phyloP scores from a whole-genome alignment of 768 basidiomycete genomes.

The Coprinopsis sp. region DNA sequence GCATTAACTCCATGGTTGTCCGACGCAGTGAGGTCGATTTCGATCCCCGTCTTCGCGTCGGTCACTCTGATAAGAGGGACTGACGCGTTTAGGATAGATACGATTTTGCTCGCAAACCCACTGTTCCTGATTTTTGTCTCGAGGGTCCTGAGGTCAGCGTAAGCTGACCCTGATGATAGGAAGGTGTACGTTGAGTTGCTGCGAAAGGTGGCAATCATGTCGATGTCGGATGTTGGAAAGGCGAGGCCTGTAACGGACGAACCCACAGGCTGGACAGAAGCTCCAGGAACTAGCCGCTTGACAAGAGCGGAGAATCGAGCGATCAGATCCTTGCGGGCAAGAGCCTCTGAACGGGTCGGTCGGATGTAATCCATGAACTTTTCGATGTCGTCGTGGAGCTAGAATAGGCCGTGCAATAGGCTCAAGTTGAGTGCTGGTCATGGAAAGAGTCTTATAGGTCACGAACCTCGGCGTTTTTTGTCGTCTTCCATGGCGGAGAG shows the following conservation, averaged over 20 bases:
- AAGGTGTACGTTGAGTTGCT: neutral
- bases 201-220: slow-evolving; percentile 18
- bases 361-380: slow-evolving; percentile 20
- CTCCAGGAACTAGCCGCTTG: slow-evolving; percentile 9
- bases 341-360: slow-evolving; percentile 16
- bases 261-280: slow-evolving; percentile 17
- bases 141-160: neutral
- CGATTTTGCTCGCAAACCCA: slow-evolving; percentile 19
- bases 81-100: slow-evolving; percentile 13
- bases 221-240: slow-evolving; percentile 24
- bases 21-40: slow-evolving; percentile 20
- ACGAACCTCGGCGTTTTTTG: neutral
- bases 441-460: slow-evolving; percentile 2
- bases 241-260: slow-evolving; percentile 22
- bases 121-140: slow-evolving; percentile 9
- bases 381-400: slow-evolving; percentile 18
- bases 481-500: slow-evolving; percentile 15
- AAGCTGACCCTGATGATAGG: neutral
- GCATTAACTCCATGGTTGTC: slow-evolving; percentile 16
- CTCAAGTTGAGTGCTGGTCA: neutral
- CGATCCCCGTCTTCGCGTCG: slow-evolving; percentile 20
- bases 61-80: slow-evolving; percentile 21
- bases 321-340: slow-evolving; percentile 16
- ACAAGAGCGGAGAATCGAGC: slow-evolving; percentile 18
- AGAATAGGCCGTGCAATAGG: neutral